Conservation (phyloP, 306 rosid species). For the Leucaena leucocephala region DNA sequence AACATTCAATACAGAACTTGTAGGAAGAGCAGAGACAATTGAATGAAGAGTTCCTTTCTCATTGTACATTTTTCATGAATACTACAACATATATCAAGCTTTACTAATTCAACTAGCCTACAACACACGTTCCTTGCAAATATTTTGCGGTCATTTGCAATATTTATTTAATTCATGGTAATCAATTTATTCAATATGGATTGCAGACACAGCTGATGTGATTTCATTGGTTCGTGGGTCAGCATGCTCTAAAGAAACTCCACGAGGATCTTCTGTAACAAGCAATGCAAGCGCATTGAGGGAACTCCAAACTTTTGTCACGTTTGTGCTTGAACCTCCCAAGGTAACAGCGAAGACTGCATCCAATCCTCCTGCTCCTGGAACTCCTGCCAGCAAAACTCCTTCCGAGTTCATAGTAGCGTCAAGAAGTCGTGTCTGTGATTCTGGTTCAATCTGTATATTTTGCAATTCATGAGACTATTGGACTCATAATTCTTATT, state of each 20-base stretch:
- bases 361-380: constrained; percentile 99
- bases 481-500: not conserved
- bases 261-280: constrained; percentile 94
- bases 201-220: constrained; percentile 72
- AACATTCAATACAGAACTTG: constrained; percentile 9
- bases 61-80: constrained; percentile 15
- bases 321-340: constrained; percentile 65
- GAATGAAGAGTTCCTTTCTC: not conserved
- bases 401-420: constrained; percentile 93
- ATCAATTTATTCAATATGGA: constrained; percentile 52
- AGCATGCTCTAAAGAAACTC: constrained; percentile 73
- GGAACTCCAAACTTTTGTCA: constrained; percentile 61
- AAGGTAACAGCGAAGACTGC: constrained; percentile 86
- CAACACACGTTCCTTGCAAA: constrained; percentile 31
- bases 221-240: constrained; percentile 80
- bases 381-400: constrained; percentile 93
- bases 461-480: constrained; percentile 24
- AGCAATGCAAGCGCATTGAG: constrained; percentile 79
- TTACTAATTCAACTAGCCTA: constrained; percentile 29
- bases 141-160: constrained; percentile 23
- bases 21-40: not conserved
- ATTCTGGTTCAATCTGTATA: constrained; percentile 88
- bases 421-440: constrained; percentile 84
- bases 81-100: not conserved
- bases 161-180: constrained; percentile 21